Evolutionary conservation across 176 grass and related monocot species (phyloP).

Genomic region (Oryza rufipogon): DNA sequence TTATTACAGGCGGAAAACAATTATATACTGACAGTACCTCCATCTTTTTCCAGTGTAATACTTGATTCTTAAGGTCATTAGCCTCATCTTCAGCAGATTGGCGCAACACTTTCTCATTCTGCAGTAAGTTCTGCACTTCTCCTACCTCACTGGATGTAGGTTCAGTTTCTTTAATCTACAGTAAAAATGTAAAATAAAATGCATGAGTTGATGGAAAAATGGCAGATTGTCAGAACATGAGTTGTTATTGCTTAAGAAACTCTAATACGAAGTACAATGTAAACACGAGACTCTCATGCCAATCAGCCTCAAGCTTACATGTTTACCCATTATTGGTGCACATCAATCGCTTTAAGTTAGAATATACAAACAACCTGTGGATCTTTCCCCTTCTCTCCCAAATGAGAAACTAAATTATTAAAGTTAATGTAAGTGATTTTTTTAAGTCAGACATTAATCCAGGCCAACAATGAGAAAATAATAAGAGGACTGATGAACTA

Average conservation of each 20-base stretch:
- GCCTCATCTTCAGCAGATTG: constrained; percentile 77
- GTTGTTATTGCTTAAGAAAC: neutral
- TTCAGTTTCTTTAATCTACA: constrained; percentile 59
- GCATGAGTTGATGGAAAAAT: constrained; percentile 1
- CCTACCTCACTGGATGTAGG: constrained; percentile 54
- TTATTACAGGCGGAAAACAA: constrained; percentile 15
- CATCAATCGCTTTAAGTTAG: neutral
- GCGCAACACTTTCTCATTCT: constrained; percentile 82
- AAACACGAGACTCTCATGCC: neutral
- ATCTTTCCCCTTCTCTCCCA: neutral
- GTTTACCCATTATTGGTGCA: neutral
- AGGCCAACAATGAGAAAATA: neutral
- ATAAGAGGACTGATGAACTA: constrained; percentile 9
- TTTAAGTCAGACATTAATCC: neutral
- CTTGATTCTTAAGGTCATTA: constrained; percentile 80
- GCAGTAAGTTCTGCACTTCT: constrained; percentile 64
- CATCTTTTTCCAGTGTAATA: constrained; percentile 93
- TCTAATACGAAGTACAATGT: neutral
- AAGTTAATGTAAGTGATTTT: neutral
- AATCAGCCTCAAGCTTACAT: neutral
- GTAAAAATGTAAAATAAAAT: neutral
- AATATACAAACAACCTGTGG: neutral
- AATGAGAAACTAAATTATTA: constrained; percentile 1
- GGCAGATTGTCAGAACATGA: neutral
- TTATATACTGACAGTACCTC: constrained; percentile 61